phyloP scores from a whole-genome alignment of 2,329 filamentous ascomycete genomes.

The Aspergillus uvarum region DNA sequence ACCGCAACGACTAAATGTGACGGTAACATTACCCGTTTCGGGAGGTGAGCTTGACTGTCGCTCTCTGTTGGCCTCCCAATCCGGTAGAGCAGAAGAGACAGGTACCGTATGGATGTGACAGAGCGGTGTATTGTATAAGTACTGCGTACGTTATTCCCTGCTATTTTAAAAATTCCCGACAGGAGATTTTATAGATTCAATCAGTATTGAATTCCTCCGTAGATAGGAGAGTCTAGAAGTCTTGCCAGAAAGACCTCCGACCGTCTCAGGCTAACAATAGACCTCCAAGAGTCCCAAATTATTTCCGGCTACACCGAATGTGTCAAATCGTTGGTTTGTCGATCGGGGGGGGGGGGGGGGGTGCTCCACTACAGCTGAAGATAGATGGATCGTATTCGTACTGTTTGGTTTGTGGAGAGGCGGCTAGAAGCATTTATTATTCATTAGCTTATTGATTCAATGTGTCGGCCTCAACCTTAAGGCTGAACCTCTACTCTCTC shows the following conservation, averaged over 20 bases:
- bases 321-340: background rate
- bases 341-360: too few species aligned
- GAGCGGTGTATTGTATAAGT: too few species aligned
- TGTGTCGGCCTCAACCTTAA: background rate
- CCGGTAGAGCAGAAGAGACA: background rate
- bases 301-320: background rate
- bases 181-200: background rate
- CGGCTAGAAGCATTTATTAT: too few species aligned
- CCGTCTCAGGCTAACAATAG: too few species aligned
- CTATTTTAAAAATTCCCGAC: background rate
- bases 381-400: background rate
- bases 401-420: too few species aligned
- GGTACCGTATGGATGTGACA: background rate
- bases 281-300: too few species aligned
- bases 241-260: too few species aligned
- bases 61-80: background rate
- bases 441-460: background rate
- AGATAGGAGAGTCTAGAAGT: background rate
- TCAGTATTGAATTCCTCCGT: background rate
- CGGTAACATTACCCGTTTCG: conserved; percentile 16
- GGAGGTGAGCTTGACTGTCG: background rate
- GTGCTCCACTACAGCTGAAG: background rate
- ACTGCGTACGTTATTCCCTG: too few species aligned
- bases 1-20: conserved; percentile 1
- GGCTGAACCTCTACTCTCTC: background rate